phyloP scores from a whole-genome alignment of 352 stramenopile species.

The Globisporangium spiculum region DNA sequence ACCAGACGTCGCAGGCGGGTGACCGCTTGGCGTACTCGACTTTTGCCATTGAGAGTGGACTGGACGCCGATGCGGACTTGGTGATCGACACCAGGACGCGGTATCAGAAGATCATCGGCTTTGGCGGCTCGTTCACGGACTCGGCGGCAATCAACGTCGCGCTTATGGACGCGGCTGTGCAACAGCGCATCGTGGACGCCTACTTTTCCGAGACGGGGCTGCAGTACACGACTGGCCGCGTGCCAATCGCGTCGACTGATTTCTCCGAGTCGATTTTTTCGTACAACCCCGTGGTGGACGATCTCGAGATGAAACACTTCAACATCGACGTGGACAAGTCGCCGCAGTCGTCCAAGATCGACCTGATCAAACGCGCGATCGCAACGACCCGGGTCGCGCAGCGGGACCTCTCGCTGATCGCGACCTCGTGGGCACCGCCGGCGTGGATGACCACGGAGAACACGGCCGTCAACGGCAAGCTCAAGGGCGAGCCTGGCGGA shows the following conservation, averaged over 20 bases:
- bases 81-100: constrained; percentile 31
- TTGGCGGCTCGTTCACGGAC: constrained; percentile 85
- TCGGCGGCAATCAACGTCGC: constrained; percentile 67
- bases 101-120: constrained; percentile 71
- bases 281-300: constrained; percentile 33
- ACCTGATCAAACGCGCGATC: constrained; percentile 35
- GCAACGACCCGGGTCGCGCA: constrained; percentile 15
- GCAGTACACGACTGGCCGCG: constrained; percentile 63
- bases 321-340: constrained; percentile 65
- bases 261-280: constrained; percentile 63
- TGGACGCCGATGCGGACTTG: constrained; percentile 24
- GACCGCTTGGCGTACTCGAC: constrained; percentile 44
- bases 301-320: constrained; percentile 60
- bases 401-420: constrained; percentile 53
- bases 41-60: constrained; percentile 3
- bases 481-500: constrained; percentile 39
- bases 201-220: constrained; percentile 66
- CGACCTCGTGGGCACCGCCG: constrained; percentile 70
- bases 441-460: constrained; percentile 79
- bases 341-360: constrained; percentile 31
- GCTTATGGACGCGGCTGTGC: constrained; percentile 46
- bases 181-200: constrained; percentile 53
- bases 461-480: constrained; percentile 36
- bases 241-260: constrained; percentile 78
- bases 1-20: constrained; percentile 43